Base-by-base conservation (phyloP, 371 early-diverging fungal genomes). In the Fennellomyces sp. region DNA sequence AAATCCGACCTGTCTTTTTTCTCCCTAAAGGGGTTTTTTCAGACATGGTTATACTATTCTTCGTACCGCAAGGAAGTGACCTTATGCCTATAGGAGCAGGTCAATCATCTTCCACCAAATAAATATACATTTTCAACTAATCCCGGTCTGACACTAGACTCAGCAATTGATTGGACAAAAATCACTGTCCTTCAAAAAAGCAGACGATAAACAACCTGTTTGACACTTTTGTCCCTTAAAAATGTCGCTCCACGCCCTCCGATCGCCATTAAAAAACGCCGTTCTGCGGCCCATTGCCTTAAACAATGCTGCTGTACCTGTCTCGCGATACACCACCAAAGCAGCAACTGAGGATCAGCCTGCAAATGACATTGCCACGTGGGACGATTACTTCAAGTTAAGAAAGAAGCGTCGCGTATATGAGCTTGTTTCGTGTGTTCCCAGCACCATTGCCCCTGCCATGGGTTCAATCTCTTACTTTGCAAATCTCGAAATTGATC, bases 351-450 rank as follows among this genome's bases (percentile, higher is more conserved):
- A 29, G 2, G 39, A 54, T 38, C 15, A 38, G 19, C n/a, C 52
- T 1, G 5, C 52, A 7, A 52, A 33, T 15, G 55, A 31, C 35
- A 72, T 76, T 56, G 59, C 70, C 25, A 73, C 84, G 35, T 93
- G 93, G 94, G 74, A 86, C 27, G 86, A 88, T 53, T 95, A 92
- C 71, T 95, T 95, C 70, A 69, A 75, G 27, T 66, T 93, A 61
- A 89, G 93, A 52, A 79, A 82, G 56, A 85, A 85, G 48, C 86
- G 89, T 45, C 87, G 88, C 52, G 77, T 79, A 55, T 87, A 79
- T 64, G 94, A 93, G 71, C 80, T 90, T 8, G 73, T 81, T 30
- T 81, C 86, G 15, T 84, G 82, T 38, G 72, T 86, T 15, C 87
- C 92, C 1, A 85, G 85, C 23, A 87, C 88, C 1, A 52, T 85